These are phyloP conservation scores for Penicillium nordicum DNA, from an alignment of 2,329 filamentous ascomycete genomes.

Conservation along the genomic window DNA sequence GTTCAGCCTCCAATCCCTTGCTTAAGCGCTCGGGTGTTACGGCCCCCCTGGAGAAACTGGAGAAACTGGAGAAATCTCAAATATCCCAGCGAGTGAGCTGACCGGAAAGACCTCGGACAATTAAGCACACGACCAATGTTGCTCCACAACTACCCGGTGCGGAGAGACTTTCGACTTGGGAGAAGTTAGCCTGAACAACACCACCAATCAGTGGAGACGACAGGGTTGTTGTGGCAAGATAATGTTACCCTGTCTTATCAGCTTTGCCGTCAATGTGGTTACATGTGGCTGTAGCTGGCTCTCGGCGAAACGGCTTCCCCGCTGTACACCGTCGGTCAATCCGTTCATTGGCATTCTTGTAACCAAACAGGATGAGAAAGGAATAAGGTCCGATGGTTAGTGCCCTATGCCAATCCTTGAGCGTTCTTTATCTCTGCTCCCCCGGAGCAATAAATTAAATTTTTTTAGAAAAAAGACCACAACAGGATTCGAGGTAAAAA, in stretches of 20 bases:
- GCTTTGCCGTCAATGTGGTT: constrained; percentile 8
- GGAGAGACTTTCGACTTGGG: not conserved
- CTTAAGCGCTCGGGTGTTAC: not conserved
- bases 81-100: not conserved
- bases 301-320: constrained; percentile 12
- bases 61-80: not conserved
- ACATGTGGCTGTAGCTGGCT: constrained; percentile 7
- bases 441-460: not conserved
- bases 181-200: not conserved
- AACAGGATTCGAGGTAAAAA: not conserved
- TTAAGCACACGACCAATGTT: not conserved
- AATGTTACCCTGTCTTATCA: constrained; percentile 6
- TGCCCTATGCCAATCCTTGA: not conserved
- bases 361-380: not conserved
- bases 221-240: not conserved
- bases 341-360: constrained; percentile 6
- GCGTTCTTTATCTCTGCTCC: constrained; percentile 11
- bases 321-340: constrained; percentile 13
- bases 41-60: not conserved
- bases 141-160: not conserved
- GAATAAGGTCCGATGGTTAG: not conserved
- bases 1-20: not conserved
- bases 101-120: not conserved
- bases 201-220: constrained; percentile 4
- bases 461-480: not conserved